Percentiles rank a stretch among this genome's conserved stretches.
phyloP scores from a whole-genome alignment of 768 basidiomycete genomes.

The Boletus rex-veris region DNA sequence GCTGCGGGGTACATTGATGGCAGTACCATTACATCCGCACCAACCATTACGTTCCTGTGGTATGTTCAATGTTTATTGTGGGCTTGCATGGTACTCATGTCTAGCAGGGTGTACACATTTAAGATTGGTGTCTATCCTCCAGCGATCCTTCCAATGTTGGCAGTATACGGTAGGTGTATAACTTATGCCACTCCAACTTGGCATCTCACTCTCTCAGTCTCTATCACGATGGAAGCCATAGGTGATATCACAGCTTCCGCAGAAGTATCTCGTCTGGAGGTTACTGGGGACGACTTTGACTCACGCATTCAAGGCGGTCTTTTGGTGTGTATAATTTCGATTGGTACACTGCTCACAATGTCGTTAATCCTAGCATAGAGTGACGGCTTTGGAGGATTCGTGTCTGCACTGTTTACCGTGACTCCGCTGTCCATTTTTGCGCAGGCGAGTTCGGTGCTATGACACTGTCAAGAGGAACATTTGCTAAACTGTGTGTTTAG shows the following conservation, averaged over 20 bases:
- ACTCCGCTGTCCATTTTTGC: conserved; percentile 79
- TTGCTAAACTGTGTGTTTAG: conserved; percentile 26
- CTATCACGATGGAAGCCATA: conserved; percentile 78
- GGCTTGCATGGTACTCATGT: not conserved
- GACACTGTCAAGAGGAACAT: not conserved
- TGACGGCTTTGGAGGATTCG: conserved; percentile 77
- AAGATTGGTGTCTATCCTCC: conserved; percentile 75
- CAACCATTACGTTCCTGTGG: conserved; percentile 82
- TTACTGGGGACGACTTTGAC: conserved; percentile 76
- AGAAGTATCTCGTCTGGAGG: conserved; percentile 73
- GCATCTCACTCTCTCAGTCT: conserved; percentile 41
- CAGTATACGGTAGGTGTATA: conserved; percentile 46
- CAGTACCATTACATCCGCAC: conserved; percentile 60
- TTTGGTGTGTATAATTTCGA: conserved; percentile 39
- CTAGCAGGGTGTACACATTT: conserved; percentile 65
- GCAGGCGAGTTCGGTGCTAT: conserved; percentile 35
- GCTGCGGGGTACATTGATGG: conserved; percentile 75
- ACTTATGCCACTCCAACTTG: not conserved
- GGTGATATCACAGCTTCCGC: conserved; percentile 82
- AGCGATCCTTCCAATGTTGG: conserved; percentile 57
- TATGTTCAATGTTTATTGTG: conserved; percentile 12
- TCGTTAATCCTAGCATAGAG: conserved; percentile 35
- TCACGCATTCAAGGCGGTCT: conserved; percentile 81
- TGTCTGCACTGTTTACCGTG: conserved; percentile 79
- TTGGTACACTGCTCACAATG: not conserved